Base-by-base conservation (phyloP, 2,329 filamentous ascomycete species). In the Alternaria atra region DNA sequence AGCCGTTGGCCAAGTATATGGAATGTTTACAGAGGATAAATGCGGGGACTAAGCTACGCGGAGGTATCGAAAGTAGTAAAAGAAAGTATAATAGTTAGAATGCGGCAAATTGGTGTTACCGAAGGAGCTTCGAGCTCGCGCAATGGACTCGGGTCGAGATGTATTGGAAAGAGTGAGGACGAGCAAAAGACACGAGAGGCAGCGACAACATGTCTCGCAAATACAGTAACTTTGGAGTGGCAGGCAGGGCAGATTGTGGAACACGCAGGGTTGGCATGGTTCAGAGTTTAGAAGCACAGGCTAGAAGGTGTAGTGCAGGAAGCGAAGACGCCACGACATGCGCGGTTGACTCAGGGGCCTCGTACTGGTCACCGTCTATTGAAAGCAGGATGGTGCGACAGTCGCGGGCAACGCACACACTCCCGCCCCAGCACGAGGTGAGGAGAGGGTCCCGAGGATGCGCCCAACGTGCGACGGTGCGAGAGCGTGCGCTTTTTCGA, bases 51-150 rank as follows among this genome's bases (percentile, higher is more conserved):
- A 61, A 32, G 61, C 58, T 51, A 58, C 61, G 64, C 48, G 55
- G 55, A 58, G 60, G 58, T 61, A 59, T 50, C 20, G 62, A 55
- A 65, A 58, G 43, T 52, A 53, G 48, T 53, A 53, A 70, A 53
- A 34, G 68, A 70, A 61, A 39, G 68, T 62, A 70, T 52, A 51
- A 56, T 64, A 66, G 61, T 46, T 55, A 61, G 57, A 55, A 44
- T 34, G 52, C 20, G 60, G 53, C 55, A 55, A 47, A 59, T 56
- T 54, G 53, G 55, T 52, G 57, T 66, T 55, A 58, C 50, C 64
- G 58, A 52, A 55, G 62, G 66, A 74, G 73, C 74, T 53, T 78
- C 72, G 66, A 73, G 74, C 74, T 68, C 68, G 65, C 44, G 47
- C 5, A 37, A 55, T 53, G 64, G 61, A 64, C 60, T 65, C 39